Conservation (phyloP, 192 early-diverging fungal genomes). For the Haplosporangium gracile region DNA sequence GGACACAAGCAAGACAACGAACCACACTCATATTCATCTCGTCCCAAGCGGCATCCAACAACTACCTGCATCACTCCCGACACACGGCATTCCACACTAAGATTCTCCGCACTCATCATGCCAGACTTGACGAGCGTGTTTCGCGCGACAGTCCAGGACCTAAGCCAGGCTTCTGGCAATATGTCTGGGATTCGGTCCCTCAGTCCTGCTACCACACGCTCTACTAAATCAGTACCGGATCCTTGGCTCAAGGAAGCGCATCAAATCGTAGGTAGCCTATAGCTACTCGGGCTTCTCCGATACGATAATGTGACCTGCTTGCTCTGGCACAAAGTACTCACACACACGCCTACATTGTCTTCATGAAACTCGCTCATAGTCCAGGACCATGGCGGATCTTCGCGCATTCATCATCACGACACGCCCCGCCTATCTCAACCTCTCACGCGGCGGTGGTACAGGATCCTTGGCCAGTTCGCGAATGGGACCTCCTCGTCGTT, state of each 20-base stretch:
- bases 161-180: conserved; percentile 19
- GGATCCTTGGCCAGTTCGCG: not conserved
- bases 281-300: not conserved
- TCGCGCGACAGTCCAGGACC: conserved; percentile 48
- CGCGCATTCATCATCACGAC: conserved; percentile 48
- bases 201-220: not conserved
- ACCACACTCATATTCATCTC: too few relatives aligned
- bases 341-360: too few relatives aligned
- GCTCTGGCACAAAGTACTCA: not conserved
- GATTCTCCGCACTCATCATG: conserved; percentile 15
- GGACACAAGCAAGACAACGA: too few relatives aligned
- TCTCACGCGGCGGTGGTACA: conserved; percentile 19
- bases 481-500: conserved; percentile 15
- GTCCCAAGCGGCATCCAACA: too few relatives aligned
- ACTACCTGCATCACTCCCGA: too few relatives aligned
- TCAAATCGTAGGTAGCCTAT: conserved; percentile 28
- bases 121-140: conserved; percentile 47
- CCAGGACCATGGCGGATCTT: conserved; percentile 48
- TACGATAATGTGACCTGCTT: not conserved
- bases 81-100: too few relatives aligned
- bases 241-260: conserved; percentile 49
- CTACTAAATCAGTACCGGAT: conserved; percentile 16
- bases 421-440: conserved; percentile 47
- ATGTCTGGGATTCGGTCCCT: not conserved
- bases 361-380: conserved; percentile 13